Conservation (phyloP, 257 asterid genomes). For the Cynanchum wilfordii region DNA sequence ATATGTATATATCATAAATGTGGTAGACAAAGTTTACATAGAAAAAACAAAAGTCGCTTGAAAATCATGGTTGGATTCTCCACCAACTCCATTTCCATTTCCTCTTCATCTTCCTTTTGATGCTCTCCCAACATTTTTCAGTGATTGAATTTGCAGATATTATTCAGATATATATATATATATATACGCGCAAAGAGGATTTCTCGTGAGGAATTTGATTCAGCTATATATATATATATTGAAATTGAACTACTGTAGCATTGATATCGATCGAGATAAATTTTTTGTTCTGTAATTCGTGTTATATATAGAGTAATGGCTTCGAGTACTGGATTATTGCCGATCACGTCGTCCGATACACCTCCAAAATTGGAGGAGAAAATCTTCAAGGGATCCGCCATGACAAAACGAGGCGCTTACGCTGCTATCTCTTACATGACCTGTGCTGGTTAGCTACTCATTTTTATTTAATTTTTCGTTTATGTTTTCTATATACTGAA, state of each 20-base stretch:
- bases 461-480: neutral
- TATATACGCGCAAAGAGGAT: neutral
- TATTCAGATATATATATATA: too few species aligned
- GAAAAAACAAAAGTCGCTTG: neutral
- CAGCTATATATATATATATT: neutral
- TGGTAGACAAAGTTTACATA: neutral
- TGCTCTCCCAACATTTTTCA: neutral
- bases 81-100: neutral
- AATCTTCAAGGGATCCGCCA: conserved; percentile 85
- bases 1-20: too few species aligned
- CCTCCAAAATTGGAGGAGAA: conserved; percentile 61
- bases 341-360: conserved; percentile 54
- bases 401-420: conserved; percentile 87
- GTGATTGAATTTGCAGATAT: neutral
- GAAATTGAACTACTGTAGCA: neutral
- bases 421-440: conserved; percentile 91
- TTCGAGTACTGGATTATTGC: conserved; percentile 48
- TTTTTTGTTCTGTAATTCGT: neutral
- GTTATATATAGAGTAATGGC: conserved; percentile 12
- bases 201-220: too few species aligned
- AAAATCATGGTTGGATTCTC: neutral
- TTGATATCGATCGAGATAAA: neutral
- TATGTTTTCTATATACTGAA: neutral
- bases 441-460: conserved; percentile 64
- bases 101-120: neutral